These are phyloP conservation scores for Durusdinium trenchii DNA, from an alignment of 73 alveolate genomes.

Conservation along the genomic window DNA sequence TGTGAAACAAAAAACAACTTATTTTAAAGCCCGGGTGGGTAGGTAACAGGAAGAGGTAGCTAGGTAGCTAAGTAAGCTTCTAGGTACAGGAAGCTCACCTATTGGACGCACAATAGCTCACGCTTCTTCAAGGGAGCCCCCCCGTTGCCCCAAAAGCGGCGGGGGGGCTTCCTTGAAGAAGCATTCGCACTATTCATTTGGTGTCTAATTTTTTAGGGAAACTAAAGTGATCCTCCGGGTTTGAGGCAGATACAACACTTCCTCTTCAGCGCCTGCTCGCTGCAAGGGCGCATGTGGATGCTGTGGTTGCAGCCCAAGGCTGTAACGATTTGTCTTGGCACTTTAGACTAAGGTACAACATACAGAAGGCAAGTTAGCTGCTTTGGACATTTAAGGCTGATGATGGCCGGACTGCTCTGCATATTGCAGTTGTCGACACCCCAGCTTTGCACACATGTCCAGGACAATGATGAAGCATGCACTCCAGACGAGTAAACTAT, in stretches of 20 bases:
- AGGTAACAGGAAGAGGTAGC: no score
- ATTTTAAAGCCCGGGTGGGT: no score
- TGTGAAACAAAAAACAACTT: no score
- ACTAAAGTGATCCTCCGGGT: no score
- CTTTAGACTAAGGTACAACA: background rate
- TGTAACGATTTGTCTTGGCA: background rate
- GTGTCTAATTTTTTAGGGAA: no score
- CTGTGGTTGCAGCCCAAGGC: slow-evolving; percentile 11
- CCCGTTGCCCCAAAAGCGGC: no score
- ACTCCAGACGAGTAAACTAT: background rate
- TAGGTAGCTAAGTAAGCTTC: no score
- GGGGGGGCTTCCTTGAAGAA: no score
- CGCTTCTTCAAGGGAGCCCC: no score
- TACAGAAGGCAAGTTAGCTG: background rate
- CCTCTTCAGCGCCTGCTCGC: slow-evolving; percentile 63
- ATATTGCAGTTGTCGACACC: slow-evolving; percentile 68
- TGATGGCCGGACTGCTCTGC: slow-evolving; percentile 85
- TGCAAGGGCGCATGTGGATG: slow-evolving; percentile 83
- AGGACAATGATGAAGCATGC: background rate
- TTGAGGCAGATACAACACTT: slow-evolving; percentile 74
- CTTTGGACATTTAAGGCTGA: background rate
- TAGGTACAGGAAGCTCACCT: no score
- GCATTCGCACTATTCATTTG: no score
- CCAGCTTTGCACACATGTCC: background rate
- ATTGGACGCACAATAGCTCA: no score